Percentiles rank a stretch among this genome's conserved stretches.
Conservation (phyloP, 169 alveolate genomes). For the Babesia divergens region DNA sequence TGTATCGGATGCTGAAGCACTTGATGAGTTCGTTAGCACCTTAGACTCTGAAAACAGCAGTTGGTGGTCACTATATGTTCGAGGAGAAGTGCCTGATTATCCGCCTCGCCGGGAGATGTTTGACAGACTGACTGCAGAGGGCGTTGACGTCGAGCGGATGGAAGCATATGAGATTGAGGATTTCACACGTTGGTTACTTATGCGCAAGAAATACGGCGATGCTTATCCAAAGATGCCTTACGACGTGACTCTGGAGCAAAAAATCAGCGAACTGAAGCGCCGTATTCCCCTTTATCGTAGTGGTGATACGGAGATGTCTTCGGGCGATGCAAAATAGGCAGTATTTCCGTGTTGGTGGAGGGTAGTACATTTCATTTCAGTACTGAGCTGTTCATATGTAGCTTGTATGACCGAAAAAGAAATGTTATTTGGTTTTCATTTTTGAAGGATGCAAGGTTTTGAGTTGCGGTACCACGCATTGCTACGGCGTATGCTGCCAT, state of each 20-base stretch:
- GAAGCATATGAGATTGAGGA: constrained; percentile 78
- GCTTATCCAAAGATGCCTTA: constrained; percentile 78
- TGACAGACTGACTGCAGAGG: constrained; percentile 62
- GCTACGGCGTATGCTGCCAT: background rate
- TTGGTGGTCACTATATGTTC: constrained; percentile 78
- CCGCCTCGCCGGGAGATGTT: constrained; percentile 79
- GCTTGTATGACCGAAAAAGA: too few species aligned
- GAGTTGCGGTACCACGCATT: background rate
- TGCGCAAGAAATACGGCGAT: constrained; percentile 74
- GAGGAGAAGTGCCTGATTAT: constrained; percentile 81
- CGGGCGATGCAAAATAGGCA: too few species aligned
- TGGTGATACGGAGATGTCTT: background rate
- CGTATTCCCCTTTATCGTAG: constrained; percentile 60
- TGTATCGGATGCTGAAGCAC: background rate
- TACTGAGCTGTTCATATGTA: too few species aligned
- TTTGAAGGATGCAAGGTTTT: background rate
- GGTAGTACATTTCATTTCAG: too few species aligned
- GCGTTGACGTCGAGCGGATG: constrained; percentile 77
- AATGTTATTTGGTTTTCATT: background rate
- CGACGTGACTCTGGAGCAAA: constrained; percentile 78
- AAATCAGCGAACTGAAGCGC: constrained; percentile 64
- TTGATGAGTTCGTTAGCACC: constrained; percentile 33
- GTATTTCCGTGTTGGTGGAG: too few species aligned
- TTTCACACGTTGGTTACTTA: constrained; percentile 76
- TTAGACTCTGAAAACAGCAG: constrained; percentile 50